phyloP scores from a whole-genome alignment of 2,329 filamentous ascomycete genomes.

The Chrysosporium keratinophilum region DNA sequence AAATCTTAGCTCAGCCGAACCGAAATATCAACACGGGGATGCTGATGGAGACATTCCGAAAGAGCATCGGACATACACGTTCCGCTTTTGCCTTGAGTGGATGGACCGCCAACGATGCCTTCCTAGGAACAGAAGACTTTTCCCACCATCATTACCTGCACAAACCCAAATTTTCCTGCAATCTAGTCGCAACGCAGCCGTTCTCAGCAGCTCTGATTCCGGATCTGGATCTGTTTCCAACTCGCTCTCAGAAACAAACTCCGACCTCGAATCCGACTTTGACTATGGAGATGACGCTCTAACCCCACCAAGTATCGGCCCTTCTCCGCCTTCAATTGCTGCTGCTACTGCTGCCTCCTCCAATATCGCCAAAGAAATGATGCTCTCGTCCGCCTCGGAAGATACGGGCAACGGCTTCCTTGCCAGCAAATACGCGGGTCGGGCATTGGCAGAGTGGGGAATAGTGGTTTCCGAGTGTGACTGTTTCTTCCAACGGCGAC shows the following conservation, averaged over 20 bases:
- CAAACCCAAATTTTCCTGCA: constrained; percentile 47
- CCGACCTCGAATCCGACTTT: constrained; percentile 16
- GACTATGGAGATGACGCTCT: constrained; percentile 15
- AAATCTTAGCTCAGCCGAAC: not conserved
- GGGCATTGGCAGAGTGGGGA: constrained; percentile 55
- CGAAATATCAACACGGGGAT: not conserved
- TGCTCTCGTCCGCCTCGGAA: constrained; percentile 16
- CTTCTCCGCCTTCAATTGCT: constrained; percentile 7
- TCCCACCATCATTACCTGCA: constrained; percentile 47
- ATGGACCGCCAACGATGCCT: constrained; percentile 44
- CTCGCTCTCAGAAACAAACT: constrained; percentile 16
- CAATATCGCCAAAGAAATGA: constrained; percentile 21
- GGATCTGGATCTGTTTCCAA: constrained; percentile 15
- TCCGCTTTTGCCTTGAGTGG: constrained; percentile 61
- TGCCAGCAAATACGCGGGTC: constrained; percentile 49
- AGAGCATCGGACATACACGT: constrained; percentile 47
- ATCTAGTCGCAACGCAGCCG: constrained; percentile 18
- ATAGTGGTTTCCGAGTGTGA: constrained; percentile 53
- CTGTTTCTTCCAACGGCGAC: constrained; percentile 52
- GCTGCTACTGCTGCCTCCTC: constrained; percentile 17
- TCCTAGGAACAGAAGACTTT: constrained; percentile 44
- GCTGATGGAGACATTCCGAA: constrained; percentile 3
- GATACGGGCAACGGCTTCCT: constrained; percentile 13
- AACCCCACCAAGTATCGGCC: constrained; percentile 5
- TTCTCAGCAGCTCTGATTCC: constrained; percentile 10